phyloP scores from a whole-genome alignment of 805 yeast genomes.

The Barnettozyma sp. region DNA sequence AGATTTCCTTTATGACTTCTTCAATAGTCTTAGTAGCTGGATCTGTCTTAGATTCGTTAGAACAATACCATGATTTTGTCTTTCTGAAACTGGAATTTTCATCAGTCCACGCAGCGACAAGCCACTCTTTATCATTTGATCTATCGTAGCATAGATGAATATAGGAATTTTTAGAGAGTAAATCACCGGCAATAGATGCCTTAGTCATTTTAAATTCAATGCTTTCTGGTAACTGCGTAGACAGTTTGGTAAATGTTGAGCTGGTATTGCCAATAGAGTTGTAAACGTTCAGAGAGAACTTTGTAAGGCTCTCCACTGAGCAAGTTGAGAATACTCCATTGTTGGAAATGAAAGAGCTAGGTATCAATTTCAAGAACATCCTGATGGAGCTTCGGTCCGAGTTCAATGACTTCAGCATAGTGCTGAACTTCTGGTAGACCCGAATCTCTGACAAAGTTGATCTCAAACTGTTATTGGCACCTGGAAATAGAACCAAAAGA shows the following conservation, averaged over 20 bases:
- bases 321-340: constrained; percentile 28
- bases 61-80: constrained; percentile 59
- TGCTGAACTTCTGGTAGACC: constrained; percentile 41
- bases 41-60: constrained; percentile 23
- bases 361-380: constrained; percentile 32
- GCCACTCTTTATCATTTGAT: constrained; percentile 76
- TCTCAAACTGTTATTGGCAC: constrained; percentile 24
- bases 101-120: constrained; percentile 85
- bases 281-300: constrained; percentile 48
- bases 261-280: constrained; percentile 43
- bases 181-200: constrained; percentile 26
- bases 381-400: constrained; percentile 3
- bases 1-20: constrained; percentile 56
- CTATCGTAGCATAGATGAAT: constrained; percentile 83
- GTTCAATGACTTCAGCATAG: not conserved
- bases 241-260: constrained; percentile 31
- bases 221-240: constrained; percentile 36
- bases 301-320: constrained; percentile 32
- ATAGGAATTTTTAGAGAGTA: constrained; percentile 62
- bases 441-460: constrained; percentile 42
- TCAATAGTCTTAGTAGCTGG: constrained; percentile 32
- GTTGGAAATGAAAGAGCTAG: constrained; percentile 34
- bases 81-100: constrained; percentile 62
- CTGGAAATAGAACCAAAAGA: constrained; percentile 16
- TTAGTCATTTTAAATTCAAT: constrained; percentile 39